Base-by-base conservation (phyloP, 1,284 basidiomycete genomes). In the Butyriboletus appendiculatus region DNA sequence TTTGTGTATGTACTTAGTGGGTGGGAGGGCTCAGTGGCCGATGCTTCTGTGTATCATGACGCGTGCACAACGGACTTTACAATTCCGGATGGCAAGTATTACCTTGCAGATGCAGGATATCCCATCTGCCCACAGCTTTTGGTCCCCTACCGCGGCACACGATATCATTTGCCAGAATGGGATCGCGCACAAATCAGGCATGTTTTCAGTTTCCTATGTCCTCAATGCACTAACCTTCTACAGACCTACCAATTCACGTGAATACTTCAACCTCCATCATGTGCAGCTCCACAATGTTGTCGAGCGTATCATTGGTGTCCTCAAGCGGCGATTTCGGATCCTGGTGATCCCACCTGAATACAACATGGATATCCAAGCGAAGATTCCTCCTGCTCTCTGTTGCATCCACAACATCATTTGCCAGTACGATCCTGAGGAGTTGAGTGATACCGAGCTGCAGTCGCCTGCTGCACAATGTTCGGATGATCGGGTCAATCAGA, bases 251-350 rank as follows among this genome's bases (percentile, higher is more conserved):
- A 48, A 44, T n/a, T 10, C 26, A 18, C 6, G 16, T 3, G 41
- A 53, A 12, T 26, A 37, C 5, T 53, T 43, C 34, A 49, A 53
- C 22, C 9, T 45, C 2, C 1, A 10, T 14, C 52, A 54, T 11
- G 2, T 35, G 9, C 18, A 28, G 22, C 14, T 46, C 1, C 5
- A 2, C 3, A 54, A 54, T 14, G 47, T 61, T 15, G 34, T 68
- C 45, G 57, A 68, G 34, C 41, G 44, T 2, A 59, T 63, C 9
- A 65, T 65, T 50, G 57, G 62, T 12, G 51, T 64, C 4, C 4
- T 58, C 39, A 66, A 68, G 48, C 15, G 32, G 4, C 26, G 43
- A 5, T 68, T 65, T 39, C 16, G 7, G 0, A 51, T 66, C 14
- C 45, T 67, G 8, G 35, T 37, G 35, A 37, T 37, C n/a, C n/a